Evolutionary conservation across 2,329 filamentous ascomycete genomes (phyloP), one percentile per base, ranked within the genome.

Genomic region (Diaporthe batatas): DNA sequence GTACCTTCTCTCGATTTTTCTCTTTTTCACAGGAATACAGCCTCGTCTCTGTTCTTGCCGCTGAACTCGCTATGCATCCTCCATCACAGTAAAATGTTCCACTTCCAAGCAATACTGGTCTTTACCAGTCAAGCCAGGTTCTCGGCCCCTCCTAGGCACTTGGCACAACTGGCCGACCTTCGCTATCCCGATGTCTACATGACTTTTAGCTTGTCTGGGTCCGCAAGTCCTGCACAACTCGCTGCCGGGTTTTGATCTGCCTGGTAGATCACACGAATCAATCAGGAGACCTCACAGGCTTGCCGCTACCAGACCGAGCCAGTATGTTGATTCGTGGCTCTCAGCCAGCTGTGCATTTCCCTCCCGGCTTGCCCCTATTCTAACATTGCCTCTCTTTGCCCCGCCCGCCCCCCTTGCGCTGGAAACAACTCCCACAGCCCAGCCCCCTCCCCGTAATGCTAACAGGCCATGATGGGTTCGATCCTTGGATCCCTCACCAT

Each of bases 61-160:
- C 62, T 67, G 7, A 11, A 67, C 21, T 67, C 47, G 47, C 62
- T 67, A 67, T 67, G 62, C 62, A 53, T 53, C n/a, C 10, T 21
- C 12, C 62, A 25, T 29, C 44, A 39, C n/a, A 4, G 32, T 29
- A 3, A 25, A 21, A 39, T 39, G 21, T 42, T 51, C 21, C 3
- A 51, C 21, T 51, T 25, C 44, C 32, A 36, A 25, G 59, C 44
- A 65, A 34, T 10, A 32, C 44, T 36, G 44, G 62, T 32, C 44
- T 36, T 67, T 49, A 16, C 29, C 62, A 53, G 32, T 12, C 8
- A 39, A 12, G 47, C 62, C 53, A 21, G 32, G 12, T 51, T 34
- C 21, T 65, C 25, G 21, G 34, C 62, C 34, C 36, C 12, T 65
- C 44, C n/a, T 36, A 11, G 47, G n/a, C 62, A 53, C 14, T 39